These are phyloP conservation scores for Lycium barbarum DNA, from an alignment of 257 asterid genomes.

Conservation along the genomic window DNA sequence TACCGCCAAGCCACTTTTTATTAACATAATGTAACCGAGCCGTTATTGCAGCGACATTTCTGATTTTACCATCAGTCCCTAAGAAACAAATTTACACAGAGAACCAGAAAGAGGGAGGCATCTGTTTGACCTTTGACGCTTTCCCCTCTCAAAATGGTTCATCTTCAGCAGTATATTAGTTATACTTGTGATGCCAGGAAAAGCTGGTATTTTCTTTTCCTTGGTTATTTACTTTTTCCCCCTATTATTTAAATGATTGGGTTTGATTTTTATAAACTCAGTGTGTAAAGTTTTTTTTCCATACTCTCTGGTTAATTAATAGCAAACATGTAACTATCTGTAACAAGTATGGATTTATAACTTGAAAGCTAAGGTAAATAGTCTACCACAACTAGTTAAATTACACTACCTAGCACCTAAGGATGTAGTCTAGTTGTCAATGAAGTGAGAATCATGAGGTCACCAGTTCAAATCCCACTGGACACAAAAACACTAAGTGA, in stretches of 20 bases:
- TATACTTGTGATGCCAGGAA: not conserved
- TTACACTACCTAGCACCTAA: not conserved
- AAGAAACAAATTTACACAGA: not conserved
- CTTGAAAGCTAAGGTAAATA: not conserved
- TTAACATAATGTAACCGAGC: no score
- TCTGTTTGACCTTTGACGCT: not conserved
- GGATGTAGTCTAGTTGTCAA: no score
- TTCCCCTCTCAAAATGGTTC: not conserved
- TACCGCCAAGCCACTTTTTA: no score
- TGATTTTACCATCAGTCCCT: not conserved
- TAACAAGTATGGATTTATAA: not conserved
- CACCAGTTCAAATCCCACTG: no score
- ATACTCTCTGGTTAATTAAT: not conserved
- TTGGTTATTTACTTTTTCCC: not conserved
- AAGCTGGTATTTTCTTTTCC: not conserved
- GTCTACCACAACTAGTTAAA: not conserved
- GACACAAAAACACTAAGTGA: no score
- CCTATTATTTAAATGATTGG: not conserved
- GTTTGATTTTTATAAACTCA: not conserved
- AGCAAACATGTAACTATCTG: not conserved
- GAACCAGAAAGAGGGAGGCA: not conserved
- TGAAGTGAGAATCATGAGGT: no score
- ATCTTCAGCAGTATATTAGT: not conserved
- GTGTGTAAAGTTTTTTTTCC: not conserved
- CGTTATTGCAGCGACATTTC: not conserved